A percentile compares a stretch with the other conserved stretches of the same genome.
Evolutionary conservation across 2,329 filamentous ascomycete genomes (phyloP).

Genomic region (Cercospora sp.): DNA sequence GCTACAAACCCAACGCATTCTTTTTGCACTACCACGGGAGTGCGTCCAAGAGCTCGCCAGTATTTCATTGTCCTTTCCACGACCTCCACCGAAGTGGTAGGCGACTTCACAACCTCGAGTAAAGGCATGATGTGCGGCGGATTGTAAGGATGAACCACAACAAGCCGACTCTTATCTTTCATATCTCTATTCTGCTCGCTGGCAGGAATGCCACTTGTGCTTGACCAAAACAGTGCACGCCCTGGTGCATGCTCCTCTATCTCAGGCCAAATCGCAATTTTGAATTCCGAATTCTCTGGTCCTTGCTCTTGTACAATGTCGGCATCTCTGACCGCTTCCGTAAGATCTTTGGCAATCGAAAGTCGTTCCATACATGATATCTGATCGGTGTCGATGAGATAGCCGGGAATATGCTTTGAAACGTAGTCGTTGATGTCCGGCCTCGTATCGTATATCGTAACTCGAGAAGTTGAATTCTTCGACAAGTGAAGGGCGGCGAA

Average conservation of each 20-base stretch:
- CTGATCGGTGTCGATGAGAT: conserved; percentile 40
- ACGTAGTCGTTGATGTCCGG: conserved; percentile 51
- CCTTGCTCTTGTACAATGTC: conserved; percentile 61
- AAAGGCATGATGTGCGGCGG: conserved; percentile 52
- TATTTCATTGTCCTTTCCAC: conserved; percentile 48
- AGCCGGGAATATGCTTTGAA: conserved; percentile 44
- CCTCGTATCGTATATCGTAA: conserved; percentile 55
- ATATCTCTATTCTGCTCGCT: conserved; percentile 50
- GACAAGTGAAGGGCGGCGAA: conserved; percentile 57
- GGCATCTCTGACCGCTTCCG: conserved; percentile 48
- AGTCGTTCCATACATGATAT: conserved; percentile 37
- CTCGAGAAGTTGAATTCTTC: conserved; percentile 42
- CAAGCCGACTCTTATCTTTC: conserved; percentile 47
- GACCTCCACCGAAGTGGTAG: conserved; percentile 41
- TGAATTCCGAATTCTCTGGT: conserved; percentile 56
- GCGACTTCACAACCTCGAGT: not conserved
- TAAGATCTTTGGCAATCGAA: conserved; percentile 41
- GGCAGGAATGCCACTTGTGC: conserved; percentile 59
- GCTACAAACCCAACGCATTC: conserved; percentile 59
- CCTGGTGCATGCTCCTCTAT: conserved; percentile 50
- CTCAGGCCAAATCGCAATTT: conserved; percentile 53
- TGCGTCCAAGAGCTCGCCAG: conserved; percentile 46
- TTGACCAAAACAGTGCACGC: conserved; percentile 57
- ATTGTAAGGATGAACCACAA: conserved; percentile 63
- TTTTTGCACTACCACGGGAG: conserved; percentile 53